phyloP scores from a whole-genome alignment of 352 stramenopile species.

The Globisporangium heterothallicum region DNA sequence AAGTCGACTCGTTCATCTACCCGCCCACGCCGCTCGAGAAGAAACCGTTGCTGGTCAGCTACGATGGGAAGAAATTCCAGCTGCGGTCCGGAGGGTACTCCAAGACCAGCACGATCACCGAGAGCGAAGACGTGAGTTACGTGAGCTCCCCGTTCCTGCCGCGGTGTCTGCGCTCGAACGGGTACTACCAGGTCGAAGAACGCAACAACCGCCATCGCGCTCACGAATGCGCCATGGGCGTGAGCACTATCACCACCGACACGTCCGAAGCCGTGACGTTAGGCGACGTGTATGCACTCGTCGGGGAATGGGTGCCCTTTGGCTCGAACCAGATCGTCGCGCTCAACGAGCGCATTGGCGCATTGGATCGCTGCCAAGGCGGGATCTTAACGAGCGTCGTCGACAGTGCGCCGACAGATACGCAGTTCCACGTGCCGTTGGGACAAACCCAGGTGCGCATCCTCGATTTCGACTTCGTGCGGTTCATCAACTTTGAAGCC shows the following conservation, averaged over 20 bases:
- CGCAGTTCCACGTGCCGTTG: constrained; percentile 82
- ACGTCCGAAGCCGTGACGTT: constrained; percentile 93
- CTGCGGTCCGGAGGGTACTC: constrained; percentile 79
- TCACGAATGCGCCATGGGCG: constrained; percentile 75
- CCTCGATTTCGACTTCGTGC: constrained; percentile 95
- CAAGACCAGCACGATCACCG: constrained; percentile 89
- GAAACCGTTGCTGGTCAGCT: constrained; percentile 42
- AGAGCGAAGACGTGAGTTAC: constrained; percentile 97
- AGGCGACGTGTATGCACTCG: constrained; percentile 94
- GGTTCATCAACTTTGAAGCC: constrained; percentile 98
- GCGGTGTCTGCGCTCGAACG: constrained; percentile 90
- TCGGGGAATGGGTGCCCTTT: constrained; percentile 97
- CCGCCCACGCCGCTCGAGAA: constrained; percentile 38
- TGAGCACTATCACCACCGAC: constrained; percentile 86
- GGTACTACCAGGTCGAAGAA: constrained; percentile 70
- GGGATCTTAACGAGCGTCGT: constrained; percentile 94
- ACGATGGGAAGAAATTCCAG: constrained; percentile 76
- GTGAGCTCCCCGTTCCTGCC: constrained; percentile 96
- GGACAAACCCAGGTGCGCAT: constrained; percentile 95
- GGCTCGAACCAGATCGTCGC: constrained; percentile 97
- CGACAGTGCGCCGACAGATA: constrained; percentile 78
- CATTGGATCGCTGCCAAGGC: constrained; percentile 93
- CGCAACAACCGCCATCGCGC: constrained; percentile 91
- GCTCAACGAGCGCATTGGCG: constrained; percentile 96
- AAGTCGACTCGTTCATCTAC: constrained; percentile 66